Evolutionary conservation across 2,329 filamentous ascomycete genomes (phyloP), one percentile per base, ranked within the genome.

Genomic region (Diaporthe helianthi): DNA sequence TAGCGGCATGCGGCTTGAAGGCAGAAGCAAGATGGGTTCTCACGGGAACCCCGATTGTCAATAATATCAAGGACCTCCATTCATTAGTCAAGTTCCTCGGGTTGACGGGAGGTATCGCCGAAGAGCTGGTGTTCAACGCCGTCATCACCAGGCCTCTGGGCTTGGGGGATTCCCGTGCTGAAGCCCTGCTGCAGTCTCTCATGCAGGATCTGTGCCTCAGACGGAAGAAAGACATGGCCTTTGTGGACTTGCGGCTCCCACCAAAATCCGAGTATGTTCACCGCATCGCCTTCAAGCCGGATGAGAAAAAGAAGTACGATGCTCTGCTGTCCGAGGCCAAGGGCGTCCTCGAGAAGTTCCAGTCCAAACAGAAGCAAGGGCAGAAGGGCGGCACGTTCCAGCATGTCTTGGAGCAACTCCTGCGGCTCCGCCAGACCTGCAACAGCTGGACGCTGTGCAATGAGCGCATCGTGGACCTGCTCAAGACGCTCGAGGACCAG

Each of bases 391-490:
- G 87, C 2, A 85, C 85, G 1, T 97, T 96, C 76, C 89, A 91
- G 10, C 87, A 91, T 74, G 85, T 97, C 1, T 85, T 97, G 13
- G 93, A 97, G 79, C 87, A 94, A 19, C 84, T 97, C 5, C 86
- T 97, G 7, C 90, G 94, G 15, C 87, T 97, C 73, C 88, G 94
- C 22, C 94, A 97, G 80, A 86, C 84, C 15, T 97, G 94, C 80
- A 94, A 95, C 73, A 94, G 97, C 77, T 97, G 93, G 93, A 90
- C 91, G 10, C 85, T 98, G 13, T 93, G 92, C 76, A 91, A 90
- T 61, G 85, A 91, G 38, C 89, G 92, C 15, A 85, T 97, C n/a
- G 86, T 87, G 12, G 87, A 89, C n/a, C 84, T 97, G 26, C 83
- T 95, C 76, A 83, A 86, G 24, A 82, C 92, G 2, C 83, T 97